Evolutionary conservation across 352 stramenopile species (phyloP).

Genomic region (Phytophthora fragariaefolia): DNA sequence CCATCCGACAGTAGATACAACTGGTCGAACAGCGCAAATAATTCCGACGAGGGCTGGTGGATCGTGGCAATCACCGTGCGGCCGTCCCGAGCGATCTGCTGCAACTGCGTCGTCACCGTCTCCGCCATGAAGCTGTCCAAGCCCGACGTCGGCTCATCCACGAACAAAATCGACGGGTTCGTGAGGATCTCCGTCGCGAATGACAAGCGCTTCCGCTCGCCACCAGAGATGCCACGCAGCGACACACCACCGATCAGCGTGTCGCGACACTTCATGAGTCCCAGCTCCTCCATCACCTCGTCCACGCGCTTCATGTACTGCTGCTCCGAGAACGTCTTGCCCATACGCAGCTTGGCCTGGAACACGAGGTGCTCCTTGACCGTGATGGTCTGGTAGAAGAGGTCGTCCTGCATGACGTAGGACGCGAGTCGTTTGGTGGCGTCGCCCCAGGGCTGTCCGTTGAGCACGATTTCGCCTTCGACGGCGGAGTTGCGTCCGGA

Average conservation of each 20-base stretch:
- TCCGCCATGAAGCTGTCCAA: conserved; percentile 57
- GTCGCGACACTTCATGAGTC: conserved; percentile 49
- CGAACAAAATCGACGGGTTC: conserved; percentile 71
- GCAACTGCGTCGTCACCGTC: conserved; percentile 47
- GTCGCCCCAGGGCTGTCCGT: conserved; percentile 49
- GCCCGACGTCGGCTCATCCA: conserved; percentile 76
- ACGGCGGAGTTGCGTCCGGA: conserved; percentile 86
- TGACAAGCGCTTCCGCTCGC: conserved; percentile 79
- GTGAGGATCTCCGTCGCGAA: conserved; percentile 78
- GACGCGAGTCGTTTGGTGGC: conserved; percentile 45
- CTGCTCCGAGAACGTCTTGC: conserved; percentile 33
- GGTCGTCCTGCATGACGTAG: conserved; percentile 93
- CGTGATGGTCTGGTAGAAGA: conserved; percentile 90
- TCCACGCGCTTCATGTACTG: conserved; percentile 43
- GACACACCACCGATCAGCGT: conserved; percentile 49
- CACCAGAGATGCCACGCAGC: conserved; percentile 64
- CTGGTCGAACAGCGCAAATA: conserved; percentile 48
- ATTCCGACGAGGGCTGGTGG: conserved; percentile 72
- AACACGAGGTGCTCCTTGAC: conserved; percentile 80
- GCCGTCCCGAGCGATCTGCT: conserved; percentile 71
- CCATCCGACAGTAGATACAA: conserved; percentile 46
- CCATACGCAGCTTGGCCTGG: conserved; percentile 75
- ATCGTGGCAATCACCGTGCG: conserved; percentile 90
- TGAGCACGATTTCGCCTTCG: conserved; percentile 61
- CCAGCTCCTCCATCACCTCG: conserved; percentile 53